These are phyloP conservation scores for Melanopsichium pennsylvanicum DNA, from an alignment of 1,284 basidiomycete genomes.

Conservation along the genomic window DNA sequence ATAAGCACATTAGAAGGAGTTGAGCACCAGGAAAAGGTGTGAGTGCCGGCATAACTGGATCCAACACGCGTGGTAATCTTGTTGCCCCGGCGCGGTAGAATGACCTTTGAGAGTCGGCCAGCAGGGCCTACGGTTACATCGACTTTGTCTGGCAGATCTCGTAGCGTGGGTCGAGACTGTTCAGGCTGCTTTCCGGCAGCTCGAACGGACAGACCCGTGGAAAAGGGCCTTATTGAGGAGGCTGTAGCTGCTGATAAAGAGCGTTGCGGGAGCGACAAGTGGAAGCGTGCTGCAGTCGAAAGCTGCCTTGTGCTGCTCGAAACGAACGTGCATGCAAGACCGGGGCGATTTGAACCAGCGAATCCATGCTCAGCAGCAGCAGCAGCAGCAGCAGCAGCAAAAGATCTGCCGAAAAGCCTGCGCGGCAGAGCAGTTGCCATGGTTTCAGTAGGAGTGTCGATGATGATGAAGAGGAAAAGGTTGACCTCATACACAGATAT, in stretches of 20 bases:
- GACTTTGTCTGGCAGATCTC: slow-evolving; percentile 53
- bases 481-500: too few species aligned
- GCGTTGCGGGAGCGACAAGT: too few species aligned
- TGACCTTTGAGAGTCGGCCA: slow-evolving; percentile 54
- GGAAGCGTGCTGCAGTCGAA: neutral
- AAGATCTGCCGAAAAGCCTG: neutral
- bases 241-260: neutral
- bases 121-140: slow-evolving; percentile 48
- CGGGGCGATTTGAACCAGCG: too few species aligned
- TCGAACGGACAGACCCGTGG: neutral
- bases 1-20: slow-evolving; percentile 67
- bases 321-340: neutral
- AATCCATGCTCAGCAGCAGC: too few species aligned
- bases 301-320: neutral
- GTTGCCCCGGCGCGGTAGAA: slow-evolving; percentile 33
- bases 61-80: slow-evolving; percentile 58
- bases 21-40: slow-evolving; percentile 62
- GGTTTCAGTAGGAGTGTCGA: neutral
- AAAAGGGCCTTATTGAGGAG: neutral
- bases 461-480: neutral
- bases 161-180: slow-evolving; percentile 15
- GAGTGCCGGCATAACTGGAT: slow-evolving; percentile 60
- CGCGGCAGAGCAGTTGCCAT: neutral
- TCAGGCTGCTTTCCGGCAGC: slow-evolving; percentile 21
- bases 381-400: too few species aligned